These are phyloP conservation scores for Metschnikowia matae DNA, from an alignment of 805 yeast species.

Conservation along the genomic window DNA sequence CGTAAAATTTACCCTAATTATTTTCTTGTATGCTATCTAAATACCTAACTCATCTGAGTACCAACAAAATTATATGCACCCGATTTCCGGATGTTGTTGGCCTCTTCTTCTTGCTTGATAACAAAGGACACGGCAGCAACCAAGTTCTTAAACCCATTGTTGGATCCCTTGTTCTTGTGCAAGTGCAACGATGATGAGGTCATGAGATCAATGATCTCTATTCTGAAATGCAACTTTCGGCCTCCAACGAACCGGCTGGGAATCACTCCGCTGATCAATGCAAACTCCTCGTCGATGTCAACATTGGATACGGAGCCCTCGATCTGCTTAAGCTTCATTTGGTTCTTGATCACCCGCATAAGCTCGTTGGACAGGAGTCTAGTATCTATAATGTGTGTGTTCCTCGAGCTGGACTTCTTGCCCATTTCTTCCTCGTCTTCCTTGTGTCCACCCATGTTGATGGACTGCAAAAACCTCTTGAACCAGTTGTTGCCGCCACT, in stretches of 20 bases:
- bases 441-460: conserved; percentile 12
- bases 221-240: conserved; percentile 44
- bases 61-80: conserved; percentile 10
- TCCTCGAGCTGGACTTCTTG: conserved; percentile 8
- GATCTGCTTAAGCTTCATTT: conserved; percentile 42
- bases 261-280: conserved; percentile 42
- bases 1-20: too few species aligned
- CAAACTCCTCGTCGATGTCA: conserved; percentile 41
- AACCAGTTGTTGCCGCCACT: conserved; percentile 29
- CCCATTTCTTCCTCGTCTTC: conserved; percentile 7
- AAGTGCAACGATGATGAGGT: conserved; percentile 40
- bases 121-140: conserved; percentile 40
- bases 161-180: conserved; percentile 43
- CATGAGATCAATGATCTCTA: conserved; percentile 37
- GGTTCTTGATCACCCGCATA: conserved; percentile 33
- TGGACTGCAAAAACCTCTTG: conserved; percentile 31
- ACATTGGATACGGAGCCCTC: conserved; percentile 47
- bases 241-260: conserved; percentile 45
- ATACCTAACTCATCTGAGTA: conserved; percentile 1
- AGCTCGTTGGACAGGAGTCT: conserved; percentile 27
- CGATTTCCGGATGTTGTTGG: conserved; percentile 14
- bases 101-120: conserved; percentile 41
- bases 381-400: conserved; percentile 34
- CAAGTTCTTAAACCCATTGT: conserved; percentile 43
- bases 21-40: not conserved